A percentile compares a stretch with the other conserved stretches of the same genome.
phyloP scores from a whole-genome alignment of 805 yeast species.

The Dipodascus geniculatus region DNA sequence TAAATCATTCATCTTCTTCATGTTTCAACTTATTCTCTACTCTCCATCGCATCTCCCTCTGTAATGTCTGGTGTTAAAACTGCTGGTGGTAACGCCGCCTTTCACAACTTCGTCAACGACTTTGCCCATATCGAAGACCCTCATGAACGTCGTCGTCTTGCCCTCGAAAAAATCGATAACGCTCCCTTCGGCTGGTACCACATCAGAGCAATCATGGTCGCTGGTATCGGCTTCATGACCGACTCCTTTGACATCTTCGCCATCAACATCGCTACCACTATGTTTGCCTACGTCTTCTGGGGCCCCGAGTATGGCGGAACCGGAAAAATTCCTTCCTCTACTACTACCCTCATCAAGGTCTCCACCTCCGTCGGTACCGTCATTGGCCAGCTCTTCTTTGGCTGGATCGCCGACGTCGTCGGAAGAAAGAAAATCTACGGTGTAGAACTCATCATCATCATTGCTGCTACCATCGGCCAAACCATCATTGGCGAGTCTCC shows the following conservation, averaged over 20 bases:
- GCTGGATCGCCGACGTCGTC: constrained; percentile 64
- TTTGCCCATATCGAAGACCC: constrained; percentile 48
- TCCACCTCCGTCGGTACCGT: constrained; percentile 93
- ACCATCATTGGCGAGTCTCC: constrained; percentile 61
- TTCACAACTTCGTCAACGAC: constrained; percentile 42
- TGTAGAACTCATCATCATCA: constrained; percentile 74
- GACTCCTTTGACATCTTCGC: constrained; percentile 91
- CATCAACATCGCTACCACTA: constrained; percentile 68
- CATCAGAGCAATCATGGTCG: constrained; percentile 55
- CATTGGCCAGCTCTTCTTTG: constrained; percentile 80
- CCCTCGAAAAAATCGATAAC: constrained; percentile 45
- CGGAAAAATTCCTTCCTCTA: constrained; percentile 52
- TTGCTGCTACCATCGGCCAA: constrained; percentile 67
- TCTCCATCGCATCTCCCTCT: background rate
- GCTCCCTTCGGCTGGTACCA: constrained; percentile 52
- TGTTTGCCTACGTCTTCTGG: constrained; percentile 75
- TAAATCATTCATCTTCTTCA: background rate
- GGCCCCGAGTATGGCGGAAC: constrained; percentile 27
- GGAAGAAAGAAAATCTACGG: constrained; percentile 90
- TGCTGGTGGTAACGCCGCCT: constrained; percentile 44
- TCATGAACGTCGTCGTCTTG: constrained; percentile 46
- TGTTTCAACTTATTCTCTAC: background rate
- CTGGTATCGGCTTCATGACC: constrained; percentile 89
- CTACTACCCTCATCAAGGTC: constrained; percentile 66
- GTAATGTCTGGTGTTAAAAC: constrained; percentile 3